Percentiles rank a stretch among this genome's conserved stretches.
Conservation (phyloP, 192 early-diverging fungal species). For the Haplosporangium gracile region DNA sequence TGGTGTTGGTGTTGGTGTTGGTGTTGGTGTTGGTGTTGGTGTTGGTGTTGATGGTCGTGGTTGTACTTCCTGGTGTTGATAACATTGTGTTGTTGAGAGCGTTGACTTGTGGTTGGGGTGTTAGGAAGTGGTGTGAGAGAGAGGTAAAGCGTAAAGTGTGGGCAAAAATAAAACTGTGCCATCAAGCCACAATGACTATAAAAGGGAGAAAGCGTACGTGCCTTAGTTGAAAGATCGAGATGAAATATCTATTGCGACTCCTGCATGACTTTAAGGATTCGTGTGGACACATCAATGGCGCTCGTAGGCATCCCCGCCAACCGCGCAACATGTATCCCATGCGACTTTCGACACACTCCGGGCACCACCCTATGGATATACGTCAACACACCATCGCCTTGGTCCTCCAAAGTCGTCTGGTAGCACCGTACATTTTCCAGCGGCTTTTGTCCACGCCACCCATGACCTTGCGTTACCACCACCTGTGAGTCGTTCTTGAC, state of each 20-base stretch:
- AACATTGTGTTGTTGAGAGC: background rate
- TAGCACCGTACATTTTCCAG: constrained; percentile 38
- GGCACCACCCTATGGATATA: constrained; percentile 76
- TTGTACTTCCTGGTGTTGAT: background rate
- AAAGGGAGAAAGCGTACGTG: too few relatives aligned
- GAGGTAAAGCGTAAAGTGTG: background rate
- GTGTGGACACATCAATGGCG: constrained; percentile 46
- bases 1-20: too few relatives aligned
- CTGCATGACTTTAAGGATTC: constrained; percentile 19
- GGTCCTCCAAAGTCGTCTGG: constrained; percentile 58
- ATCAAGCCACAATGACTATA: background rate
- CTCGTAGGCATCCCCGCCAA: constrained; percentile 73
- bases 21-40: background rate
- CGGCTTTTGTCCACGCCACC: constrained; percentile 25
- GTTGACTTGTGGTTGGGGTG: background rate
- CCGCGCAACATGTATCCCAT: constrained; percentile 81
- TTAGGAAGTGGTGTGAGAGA: background rate
- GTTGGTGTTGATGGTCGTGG: background rate
- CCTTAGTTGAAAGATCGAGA: background rate
- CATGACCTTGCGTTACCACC: background rate
- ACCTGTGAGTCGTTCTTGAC: background rate
- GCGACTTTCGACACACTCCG: constrained; percentile 75
- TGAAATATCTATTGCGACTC: background rate
- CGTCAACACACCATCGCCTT: constrained; percentile 55
- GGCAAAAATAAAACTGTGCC: background rate